Percentiles rank a stretch among this genome's conserved stretches.
These are phyloP conservation scores for Gloeopeniophorella convolvens DNA, from an alignment of 768 basidiomycete genomes.

Conservation along the genomic window DNA sequence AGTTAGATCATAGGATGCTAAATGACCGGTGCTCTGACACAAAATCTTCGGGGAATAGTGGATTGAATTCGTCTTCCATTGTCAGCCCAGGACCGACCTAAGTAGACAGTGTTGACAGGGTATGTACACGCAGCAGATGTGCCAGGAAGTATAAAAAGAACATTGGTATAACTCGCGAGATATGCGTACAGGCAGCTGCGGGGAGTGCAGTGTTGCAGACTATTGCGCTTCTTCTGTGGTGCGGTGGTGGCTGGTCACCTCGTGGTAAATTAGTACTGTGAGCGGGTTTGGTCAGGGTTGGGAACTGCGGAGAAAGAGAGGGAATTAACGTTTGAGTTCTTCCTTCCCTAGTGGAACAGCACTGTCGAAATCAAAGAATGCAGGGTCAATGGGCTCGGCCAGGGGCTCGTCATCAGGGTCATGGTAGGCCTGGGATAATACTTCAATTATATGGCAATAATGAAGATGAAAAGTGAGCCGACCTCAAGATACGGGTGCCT, in stretches of 20 bases:
- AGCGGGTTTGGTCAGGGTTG: neutral
- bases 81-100: too few species aligned
- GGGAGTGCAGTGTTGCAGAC: slow-evolving; percentile 6
- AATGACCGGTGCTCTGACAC: too few species aligned
- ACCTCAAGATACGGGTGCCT: slow-evolving; percentile 87
- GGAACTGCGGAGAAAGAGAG: neutral
- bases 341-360: slow-evolving; percentile 60
- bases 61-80: too few species aligned
- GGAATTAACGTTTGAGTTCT: slow-evolving; percentile 52
- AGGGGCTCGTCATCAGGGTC: slow-evolving; percentile 86
- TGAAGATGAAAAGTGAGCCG: slow-evolving; percentile 18
- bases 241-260: slow-evolving; percentile 12
- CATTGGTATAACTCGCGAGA: slow-evolving; percentile 11
- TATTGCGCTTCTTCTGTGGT: slow-evolving; percentile 6
- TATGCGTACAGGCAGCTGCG: slow-evolving; percentile 8
- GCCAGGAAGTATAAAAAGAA: neutral
- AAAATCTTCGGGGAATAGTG: too few species aligned
- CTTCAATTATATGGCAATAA: neutral
- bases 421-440: slow-evolving; percentile 65
- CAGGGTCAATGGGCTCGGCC: slow-evolving; percentile 66
- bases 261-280: slow-evolving; percentile 19
- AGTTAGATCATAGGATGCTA: too few species aligned
- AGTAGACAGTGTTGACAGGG: neutral
- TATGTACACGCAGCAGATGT: neutral
- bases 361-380: slow-evolving; percentile 81